These are phyloP conservation scores for Didymellaceae sp. DNA, from an alignment of 2,329 filamentous ascomycete genomes.

Conservation along the genomic window DNA sequence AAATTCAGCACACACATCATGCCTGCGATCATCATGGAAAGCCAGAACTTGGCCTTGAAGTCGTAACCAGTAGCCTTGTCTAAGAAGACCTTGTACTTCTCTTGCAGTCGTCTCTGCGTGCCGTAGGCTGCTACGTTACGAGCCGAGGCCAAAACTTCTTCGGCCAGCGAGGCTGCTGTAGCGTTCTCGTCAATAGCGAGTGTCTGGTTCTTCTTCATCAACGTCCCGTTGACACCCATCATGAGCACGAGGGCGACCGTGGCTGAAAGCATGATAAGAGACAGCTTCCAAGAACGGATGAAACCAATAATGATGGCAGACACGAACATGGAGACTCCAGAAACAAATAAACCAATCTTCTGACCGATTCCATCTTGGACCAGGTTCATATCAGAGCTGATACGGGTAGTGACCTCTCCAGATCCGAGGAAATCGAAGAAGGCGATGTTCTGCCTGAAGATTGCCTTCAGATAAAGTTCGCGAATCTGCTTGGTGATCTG, in stretches of 20 bases:
- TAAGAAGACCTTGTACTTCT: conserved; percentile 81
- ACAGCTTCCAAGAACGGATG: conserved; percentile 90
- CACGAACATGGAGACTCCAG: conserved; percentile 64
- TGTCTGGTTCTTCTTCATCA: conserved; percentile 79
- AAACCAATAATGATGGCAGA: conserved; percentile 93
- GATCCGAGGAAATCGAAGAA: conserved; percentile 83
- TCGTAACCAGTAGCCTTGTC: conserved; percentile 76
- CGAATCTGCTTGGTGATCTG: conserved; percentile 55
- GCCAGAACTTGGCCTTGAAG: conserved; percentile 72
- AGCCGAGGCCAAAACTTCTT: conserved; percentile 93
- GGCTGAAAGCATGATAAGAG: conserved; percentile 82
- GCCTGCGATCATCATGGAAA: conserved; percentile 79
- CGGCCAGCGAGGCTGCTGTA: conserved; percentile 83
- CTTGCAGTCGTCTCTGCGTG: conserved; percentile 89
- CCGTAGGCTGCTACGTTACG: conserved; percentile 92
- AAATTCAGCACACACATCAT: conserved; percentile 87
- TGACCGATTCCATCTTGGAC: conserved; percentile 84
- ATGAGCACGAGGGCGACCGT: conserved; percentile 78
- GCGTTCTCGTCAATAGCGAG: conserved; percentile 79
- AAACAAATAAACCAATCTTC: conserved; percentile 46
- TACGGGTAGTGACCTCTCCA: conserved; percentile 93
- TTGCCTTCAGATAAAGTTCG: conserved; percentile 69
- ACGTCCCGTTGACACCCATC: conserved; percentile 75
- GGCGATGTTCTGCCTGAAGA: conserved; percentile 51
- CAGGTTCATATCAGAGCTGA: conserved; percentile 92